Evolutionary conservation across 306 rosid species (phyloP).

Genomic region (Cucumis cinereus): DNA sequence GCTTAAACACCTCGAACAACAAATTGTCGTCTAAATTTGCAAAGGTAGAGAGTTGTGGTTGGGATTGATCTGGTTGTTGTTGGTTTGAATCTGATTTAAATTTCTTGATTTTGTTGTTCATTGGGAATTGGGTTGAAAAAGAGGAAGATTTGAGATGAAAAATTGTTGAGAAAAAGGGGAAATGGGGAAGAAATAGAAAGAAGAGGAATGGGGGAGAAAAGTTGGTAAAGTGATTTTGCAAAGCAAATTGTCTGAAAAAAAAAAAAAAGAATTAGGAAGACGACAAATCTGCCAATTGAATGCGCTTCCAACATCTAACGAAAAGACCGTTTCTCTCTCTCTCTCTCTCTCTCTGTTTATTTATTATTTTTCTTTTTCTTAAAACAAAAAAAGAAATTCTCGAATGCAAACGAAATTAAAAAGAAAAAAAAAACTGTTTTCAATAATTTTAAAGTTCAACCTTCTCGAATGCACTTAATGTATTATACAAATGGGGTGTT

Average conservation of each 20-base stretch:
- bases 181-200: neutral
- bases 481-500: too few relatives aligned
- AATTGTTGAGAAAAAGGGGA: neutral
- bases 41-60: slow-evolving; percentile 8
- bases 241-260: slow-evolving; percentile 15
- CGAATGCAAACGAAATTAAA: too few relatives aligned
- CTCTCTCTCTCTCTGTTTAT: neutral
- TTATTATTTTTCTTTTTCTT: too few relatives aligned
- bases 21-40: slow-evolving; percentile 54
- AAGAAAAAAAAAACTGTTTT: too few relatives aligned
- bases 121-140: neutral
- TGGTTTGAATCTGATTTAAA: neutral
- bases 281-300: slow-evolving; percentile 62
- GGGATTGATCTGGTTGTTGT: neutral
- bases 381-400: too few relatives aligned
- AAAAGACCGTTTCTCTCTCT: slow-evolving; percentile 12
- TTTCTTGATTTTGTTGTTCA: slow-evolving; percentile 1
- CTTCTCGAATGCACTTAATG: too few relatives aligned
- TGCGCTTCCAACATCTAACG: slow-evolving; percentile 47
- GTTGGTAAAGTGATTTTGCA: slow-evolving; percentile 10
- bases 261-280: slow-evolving; percentile 35
- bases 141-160: neutral
- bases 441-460: too few relatives aligned
- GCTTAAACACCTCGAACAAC: slow-evolving; percentile 77
- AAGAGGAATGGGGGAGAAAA: neutral